These are phyloP conservation scores for Lenzites betulinus DNA, from an alignment of 768 basidiomycete species.

Conservation along the genomic window DNA sequence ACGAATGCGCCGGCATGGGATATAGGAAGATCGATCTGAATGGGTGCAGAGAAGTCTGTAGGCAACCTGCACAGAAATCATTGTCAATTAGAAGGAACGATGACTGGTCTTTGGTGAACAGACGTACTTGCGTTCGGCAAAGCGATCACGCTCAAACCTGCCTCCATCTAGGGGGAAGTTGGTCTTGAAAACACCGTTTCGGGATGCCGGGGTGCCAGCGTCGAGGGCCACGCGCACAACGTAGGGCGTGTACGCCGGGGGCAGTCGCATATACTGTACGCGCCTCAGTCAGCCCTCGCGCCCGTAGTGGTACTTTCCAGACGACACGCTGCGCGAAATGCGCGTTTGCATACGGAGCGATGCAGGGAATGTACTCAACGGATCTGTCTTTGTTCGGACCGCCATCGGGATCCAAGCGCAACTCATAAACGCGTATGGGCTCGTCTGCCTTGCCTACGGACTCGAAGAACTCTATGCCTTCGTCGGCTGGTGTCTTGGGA, in stretches of 20 bases:
- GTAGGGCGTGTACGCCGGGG: conserved; percentile 87
- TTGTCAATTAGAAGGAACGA: not conserved
- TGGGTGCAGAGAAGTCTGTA: conserved; percentile 83
- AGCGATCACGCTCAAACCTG: conserved; percentile 72
- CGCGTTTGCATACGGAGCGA: conserved; percentile 1
- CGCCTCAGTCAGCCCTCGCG: not conserved
- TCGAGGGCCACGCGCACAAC: conserved; percentile 89
- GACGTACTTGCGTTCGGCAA: conserved; percentile 74
- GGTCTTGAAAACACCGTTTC: conserved; percentile 91
- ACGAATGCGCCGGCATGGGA: conserved; percentile 95
- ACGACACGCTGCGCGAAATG: conserved; percentile 3
- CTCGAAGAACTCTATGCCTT: conserved; percentile 87
- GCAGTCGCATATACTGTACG: conserved; percentile 89
- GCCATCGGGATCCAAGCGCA: conserved; percentile 86
- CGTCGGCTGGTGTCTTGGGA: conserved; percentile 91
- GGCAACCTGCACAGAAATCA: conserved; percentile 68
- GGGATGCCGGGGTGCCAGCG: conserved; percentile 88
- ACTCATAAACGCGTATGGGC: conserved; percentile 83
- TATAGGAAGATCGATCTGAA: conserved; percentile 93
- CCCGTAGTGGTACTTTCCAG: too few relatives aligned
- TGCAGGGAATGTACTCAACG: conserved; percentile 42
- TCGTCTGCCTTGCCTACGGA: conserved; percentile 53
- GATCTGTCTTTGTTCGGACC: conserved; percentile 84
- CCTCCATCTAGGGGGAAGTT: conserved; percentile 97
- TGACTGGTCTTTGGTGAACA: conserved; percentile 8